Base-by-base conservation (phyloP, 2,329 filamentous ascomycete genomes). In the Penicillium glabrum region DNA sequence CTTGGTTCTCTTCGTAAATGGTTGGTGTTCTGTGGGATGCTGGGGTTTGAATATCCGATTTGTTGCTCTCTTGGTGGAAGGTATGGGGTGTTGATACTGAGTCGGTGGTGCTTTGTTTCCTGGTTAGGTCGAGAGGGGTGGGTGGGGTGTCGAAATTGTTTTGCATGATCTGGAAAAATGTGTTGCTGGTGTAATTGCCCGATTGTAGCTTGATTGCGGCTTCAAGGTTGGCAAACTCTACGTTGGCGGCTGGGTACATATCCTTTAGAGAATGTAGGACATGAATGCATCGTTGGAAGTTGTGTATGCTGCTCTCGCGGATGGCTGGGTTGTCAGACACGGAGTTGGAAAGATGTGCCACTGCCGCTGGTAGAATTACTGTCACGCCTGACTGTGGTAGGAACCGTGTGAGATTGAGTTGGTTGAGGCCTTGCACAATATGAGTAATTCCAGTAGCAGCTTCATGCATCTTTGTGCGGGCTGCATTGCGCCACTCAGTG, bases 311-410 rank as follows among this genome's bases (percentile, higher is more conserved):
- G 46, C 83, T 80, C 46, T 89, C 82, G 11, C 90, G 85, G 2
- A 88, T 86, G 44, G 86, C 82, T 13, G 86, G 85, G 33, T 89
- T 84, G 1, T 86, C 86, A 26, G 89, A 89, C 75, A 91, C 93
- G 79, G 95, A 90, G 69, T 96, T 91, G 8, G 93, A 82, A 27
- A 96, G 82, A 68, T 96, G 91, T 46, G 93, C 93, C 60, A 96
- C 93, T 77, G 95, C 92, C 23, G 91, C 91, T 0, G 91, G 91
- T 6, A 95, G 82, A 14, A 96, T 86, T 29, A 93, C 90, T 0
- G 91, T 96, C 16, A 96, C 90, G 31, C 90, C 91, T 0, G 90
- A 92, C 0, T 91, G 93, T 1, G 91, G 91, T 1, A 96, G 81
- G 64, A 86, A 95, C 51, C 82, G 83, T 59, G 93, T 90, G 1